These are phyloP conservation scores for Albophoma yamanashiensis DNA, from an alignment of 2,329 filamentous ascomycete genomes.

Conservation along the genomic window DNA sequence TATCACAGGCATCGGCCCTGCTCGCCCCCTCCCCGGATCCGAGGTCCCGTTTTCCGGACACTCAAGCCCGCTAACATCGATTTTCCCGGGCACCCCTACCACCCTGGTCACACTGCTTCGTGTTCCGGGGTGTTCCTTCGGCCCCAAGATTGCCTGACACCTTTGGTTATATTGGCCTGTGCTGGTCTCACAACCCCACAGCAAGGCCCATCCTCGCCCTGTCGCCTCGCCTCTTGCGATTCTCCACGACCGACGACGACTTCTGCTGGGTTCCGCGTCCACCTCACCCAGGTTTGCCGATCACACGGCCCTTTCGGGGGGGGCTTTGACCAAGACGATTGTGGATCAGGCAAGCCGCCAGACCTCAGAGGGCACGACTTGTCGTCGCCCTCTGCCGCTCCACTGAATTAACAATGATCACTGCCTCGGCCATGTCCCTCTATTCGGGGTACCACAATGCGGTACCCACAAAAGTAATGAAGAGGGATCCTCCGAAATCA, in stretches of 20 bases:
- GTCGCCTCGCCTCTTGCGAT: neutral
- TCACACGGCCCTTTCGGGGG: neutral
- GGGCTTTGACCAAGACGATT: neutral
- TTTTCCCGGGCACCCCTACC: slow-evolving; percentile 3
- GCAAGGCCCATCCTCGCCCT: neutral
- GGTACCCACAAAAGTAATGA: slow-evolving; percentile 3
- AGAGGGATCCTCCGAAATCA: slow-evolving; percentile 3
- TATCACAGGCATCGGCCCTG: slow-evolving; percentile 1
- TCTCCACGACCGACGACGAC: neutral
- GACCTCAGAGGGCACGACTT: slow-evolving; percentile 5
- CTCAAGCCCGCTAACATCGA: slow-evolving; percentile 2
- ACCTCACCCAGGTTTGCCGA: slow-evolving; percentile 1
- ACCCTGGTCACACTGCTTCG: neutral
- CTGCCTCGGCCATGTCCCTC: slow-evolving; percentile 11
- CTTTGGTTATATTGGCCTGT: slow-evolving; percentile 2
- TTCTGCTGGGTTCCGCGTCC: neutral
- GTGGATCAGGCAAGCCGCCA: slow-evolving; percentile 1
- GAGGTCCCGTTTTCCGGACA: neutral
- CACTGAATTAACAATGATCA: slow-evolving; percentile 7
- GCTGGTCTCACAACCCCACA: slow-evolving; percentile 6
- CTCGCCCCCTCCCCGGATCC: slow-evolving; percentile 2
- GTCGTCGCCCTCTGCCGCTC: slow-evolving; percentile 6
- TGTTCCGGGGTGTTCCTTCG: neutral
- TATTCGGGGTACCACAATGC: slow-evolving; percentile 14
- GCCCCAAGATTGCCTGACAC: slow-evolving; percentile 4